Conservation (phyloP, 78 protist genomes). For the Dictyostelium discoideum region DNA sequence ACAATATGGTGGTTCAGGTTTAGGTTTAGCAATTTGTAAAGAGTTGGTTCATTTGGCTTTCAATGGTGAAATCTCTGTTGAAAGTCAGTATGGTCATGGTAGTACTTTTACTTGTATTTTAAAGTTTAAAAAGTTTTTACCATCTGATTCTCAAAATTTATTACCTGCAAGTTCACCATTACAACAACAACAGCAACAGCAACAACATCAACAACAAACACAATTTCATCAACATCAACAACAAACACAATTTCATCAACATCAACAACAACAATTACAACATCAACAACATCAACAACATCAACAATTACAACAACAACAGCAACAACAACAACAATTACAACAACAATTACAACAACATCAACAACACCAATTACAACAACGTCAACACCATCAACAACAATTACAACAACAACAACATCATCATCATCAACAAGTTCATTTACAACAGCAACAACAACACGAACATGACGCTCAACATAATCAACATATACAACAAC, state of each 20-base stretch:
- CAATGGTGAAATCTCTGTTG: slow-evolving; percentile 49
- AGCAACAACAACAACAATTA: not conserved
- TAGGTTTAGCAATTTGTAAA: slow-evolving; percentile 66
- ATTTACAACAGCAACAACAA: not conserved
- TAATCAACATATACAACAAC: not conserved
- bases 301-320: not conserved
- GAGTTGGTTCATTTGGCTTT: slow-evolving; percentile 43
- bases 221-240: not conserved
- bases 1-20: slow-evolving; percentile 64
- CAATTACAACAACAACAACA: not conserved
- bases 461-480: not conserved
- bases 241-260: not conserved
- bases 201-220: not conserved
- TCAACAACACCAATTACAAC: not conserved
- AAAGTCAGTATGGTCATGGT: slow-evolving; percentile 60
- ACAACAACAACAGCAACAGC: not conserved
- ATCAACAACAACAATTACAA: not conserved
- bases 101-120: slow-evolving; percentile 16
- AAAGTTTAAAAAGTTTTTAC: slow-evolving; percentile 23
- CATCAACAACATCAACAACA: not conserved
- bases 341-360: not conserved
- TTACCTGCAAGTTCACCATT: not conserved
- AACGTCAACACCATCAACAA: not conserved
- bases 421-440: not conserved
- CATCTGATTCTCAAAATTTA: not conserved